Percentiles rank a stretch among this genome's conserved stretches.
phyloP scores from a whole-genome alignment of 305 asterid genomes.

The Ilex paraguariensis region DNA sequence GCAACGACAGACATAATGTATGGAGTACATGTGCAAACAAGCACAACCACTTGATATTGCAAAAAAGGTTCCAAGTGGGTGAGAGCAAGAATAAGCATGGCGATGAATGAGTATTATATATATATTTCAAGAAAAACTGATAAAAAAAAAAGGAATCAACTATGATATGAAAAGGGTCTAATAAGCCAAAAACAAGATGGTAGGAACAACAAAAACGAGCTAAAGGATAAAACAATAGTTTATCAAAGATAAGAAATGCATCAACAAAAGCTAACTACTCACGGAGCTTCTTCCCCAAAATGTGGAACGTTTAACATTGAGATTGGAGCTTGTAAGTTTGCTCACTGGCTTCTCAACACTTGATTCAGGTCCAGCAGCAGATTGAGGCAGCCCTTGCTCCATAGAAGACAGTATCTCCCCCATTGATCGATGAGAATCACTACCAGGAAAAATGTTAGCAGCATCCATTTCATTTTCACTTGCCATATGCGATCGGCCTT shows the following conservation, averaged over 20 bases:
- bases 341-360: conserved; percentile 45
- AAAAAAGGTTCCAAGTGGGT: too few species aligned
- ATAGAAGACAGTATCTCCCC: conserved; percentile 76
- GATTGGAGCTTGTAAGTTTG: conserved; percentile 46
- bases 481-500: conserved; percentile 39
- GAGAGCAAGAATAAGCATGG: too few species aligned
- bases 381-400: conserved; percentile 66
- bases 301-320: conserved; percentile 62
- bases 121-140: too few species aligned
- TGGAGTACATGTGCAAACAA: too few species aligned
- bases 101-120: too few species aligned
- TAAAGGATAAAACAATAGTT: neutral
- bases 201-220: neutral
- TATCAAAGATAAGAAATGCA: neutral
- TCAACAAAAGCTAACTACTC: conserved; percentile 30
- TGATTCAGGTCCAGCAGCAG: conserved; percentile 53
- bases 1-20: too few species aligned
- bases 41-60: too few species aligned
- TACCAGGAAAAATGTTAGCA: conserved; percentile 39
- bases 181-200: neutral
- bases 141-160: too few species aligned
- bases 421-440: conserved; percentile 71
- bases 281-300: conserved; percentile 92
- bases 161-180: too few species aligned
- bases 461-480: conserved; percentile 45